Evolutionary conservation across 176 grass and related monocot species (phyloP).

Genomic region (Typha latifolia): DNA sequence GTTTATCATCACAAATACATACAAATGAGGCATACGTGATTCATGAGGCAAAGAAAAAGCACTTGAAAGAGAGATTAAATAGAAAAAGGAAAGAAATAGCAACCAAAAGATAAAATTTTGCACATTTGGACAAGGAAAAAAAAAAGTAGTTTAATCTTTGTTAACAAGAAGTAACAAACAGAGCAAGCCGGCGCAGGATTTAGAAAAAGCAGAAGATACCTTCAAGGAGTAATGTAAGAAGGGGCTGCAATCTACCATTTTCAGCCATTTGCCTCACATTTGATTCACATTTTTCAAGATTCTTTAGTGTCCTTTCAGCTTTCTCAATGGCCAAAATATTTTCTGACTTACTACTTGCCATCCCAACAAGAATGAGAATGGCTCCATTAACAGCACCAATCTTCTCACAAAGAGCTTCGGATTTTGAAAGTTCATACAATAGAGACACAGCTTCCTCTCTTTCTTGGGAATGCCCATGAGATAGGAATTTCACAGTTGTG

Average conservation of each 20-base stretch:
- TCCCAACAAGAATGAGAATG: constrained; percentile 88
- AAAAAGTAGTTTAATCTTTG: too few relatives aligned
- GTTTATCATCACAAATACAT: too few relatives aligned
- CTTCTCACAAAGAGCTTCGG: constrained; percentile 60
- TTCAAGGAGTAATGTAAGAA: constrained; percentile 87
- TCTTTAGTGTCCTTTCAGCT: constrained; percentile 71
- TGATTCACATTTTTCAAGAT: constrained; percentile 79
- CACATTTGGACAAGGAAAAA: too few relatives aligned
- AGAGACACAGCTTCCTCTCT: constrained; percentile 75
- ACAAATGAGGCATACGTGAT: too few relatives aligned
- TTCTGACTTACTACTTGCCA: constrained; percentile 79
- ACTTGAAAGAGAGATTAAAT: too few relatives aligned
- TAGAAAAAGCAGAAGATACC: constrained; percentile 29
- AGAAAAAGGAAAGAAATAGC: too few relatives aligned
- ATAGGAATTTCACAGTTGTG: constrained; percentile 93
- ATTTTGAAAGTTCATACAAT: constrained; percentile 81
- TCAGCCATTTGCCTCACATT: constrained; percentile 99
- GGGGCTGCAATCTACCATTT: constrained; percentile 77
- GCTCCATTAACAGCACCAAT: constrained; percentile 73
- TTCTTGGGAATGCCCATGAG: constrained; percentile 52
- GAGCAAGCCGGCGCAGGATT: neutral
- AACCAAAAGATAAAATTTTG: too few relatives aligned
- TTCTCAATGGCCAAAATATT: constrained; percentile 51
- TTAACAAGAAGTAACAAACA: neutral
- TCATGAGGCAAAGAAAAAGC: too few relatives aligned